Percentiles rank a stretch among this genome's conserved stretches.
Evolutionary conservation across 176 grass and related monocot species (phyloP).

Genomic region (Musa beccarii): DNA sequence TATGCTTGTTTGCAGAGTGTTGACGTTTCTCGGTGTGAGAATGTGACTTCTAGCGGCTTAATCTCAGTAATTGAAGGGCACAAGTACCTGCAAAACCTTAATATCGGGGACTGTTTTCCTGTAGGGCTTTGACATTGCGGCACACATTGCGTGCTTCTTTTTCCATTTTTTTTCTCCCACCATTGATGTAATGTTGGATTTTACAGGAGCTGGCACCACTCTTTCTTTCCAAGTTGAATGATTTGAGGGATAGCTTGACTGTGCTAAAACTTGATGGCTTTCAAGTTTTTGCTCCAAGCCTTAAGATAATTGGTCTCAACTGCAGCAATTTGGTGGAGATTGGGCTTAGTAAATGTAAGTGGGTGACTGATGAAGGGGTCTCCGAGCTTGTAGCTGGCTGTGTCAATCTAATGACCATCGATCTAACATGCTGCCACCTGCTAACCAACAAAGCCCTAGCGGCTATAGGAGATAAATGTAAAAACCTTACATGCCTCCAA

Average conservation of each 20-base stretch:
- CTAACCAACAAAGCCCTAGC: constrained; percentile 55
- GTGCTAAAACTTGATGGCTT: constrained; percentile 75
- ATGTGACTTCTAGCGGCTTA: constrained; percentile 71
- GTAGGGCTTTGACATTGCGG: constrained; percentile 19
- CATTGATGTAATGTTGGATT: constrained; percentile 11
- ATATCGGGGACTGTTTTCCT: constrained; percentile 62
- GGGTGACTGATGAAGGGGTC: constrained; percentile 71
- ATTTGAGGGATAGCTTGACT: constrained; percentile 53
- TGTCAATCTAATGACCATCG: constrained; percentile 50
- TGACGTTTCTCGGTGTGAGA: constrained; percentile 83
- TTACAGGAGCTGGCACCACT: constrained; percentile 53
- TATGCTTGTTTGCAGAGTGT: constrained; percentile 47
- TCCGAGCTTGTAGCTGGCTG: constrained; percentile 57
- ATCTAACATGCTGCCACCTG: constrained; percentile 71
- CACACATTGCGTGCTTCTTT: not conserved
- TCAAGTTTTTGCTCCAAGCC: constrained; percentile 47
- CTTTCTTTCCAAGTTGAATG: constrained; percentile 65
- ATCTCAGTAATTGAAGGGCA: constrained; percentile 61
- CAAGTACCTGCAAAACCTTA: constrained; percentile 49
- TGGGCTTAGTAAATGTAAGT: constrained; percentile 80
- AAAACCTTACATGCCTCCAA: constrained; percentile 49
- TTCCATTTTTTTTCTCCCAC: not conserved
- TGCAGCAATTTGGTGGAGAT: constrained; percentile 78
- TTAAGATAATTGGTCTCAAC: constrained; percentile 41
- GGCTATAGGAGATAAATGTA: constrained; percentile 77